These are phyloP conservation scores for Lupinus albus DNA, from an alignment of 306 rosid species.

Conservation along the genomic window DNA sequence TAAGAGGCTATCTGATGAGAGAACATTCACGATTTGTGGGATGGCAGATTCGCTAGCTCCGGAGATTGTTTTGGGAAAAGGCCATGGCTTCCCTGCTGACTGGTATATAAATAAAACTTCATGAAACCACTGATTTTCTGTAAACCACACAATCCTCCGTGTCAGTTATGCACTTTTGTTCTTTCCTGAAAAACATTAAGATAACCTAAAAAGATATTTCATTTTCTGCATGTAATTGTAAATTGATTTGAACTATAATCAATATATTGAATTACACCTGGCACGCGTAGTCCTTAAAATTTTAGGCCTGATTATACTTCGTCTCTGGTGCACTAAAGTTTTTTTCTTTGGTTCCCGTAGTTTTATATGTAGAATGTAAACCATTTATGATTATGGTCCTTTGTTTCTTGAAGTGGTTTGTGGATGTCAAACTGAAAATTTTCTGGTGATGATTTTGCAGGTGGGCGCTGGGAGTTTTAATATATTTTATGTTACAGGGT, in stretches of 20 bases:
- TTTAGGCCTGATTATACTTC: background rate
- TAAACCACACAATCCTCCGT: conserved; percentile 17
- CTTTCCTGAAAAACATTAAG: conserved; percentile 6
- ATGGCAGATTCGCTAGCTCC: conserved; percentile 88
- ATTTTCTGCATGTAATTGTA: background rate
- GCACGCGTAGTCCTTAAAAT: background rate
- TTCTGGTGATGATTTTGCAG: conserved; percentile 47
- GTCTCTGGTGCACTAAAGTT: background rate
- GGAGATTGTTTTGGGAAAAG: conserved; percentile 90
- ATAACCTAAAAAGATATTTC: background rate
- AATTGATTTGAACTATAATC: conserved; percentile 21
- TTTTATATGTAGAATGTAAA: conserved; percentile 1
- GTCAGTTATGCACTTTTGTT: background rate
- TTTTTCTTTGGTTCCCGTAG: background rate
- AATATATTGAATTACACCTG: conserved; percentile 2
- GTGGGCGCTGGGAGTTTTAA: conserved; percentile 95
- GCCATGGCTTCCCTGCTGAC: conserved; percentile 92
- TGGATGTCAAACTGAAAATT: conserved; percentile 20
- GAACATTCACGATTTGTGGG: conserved; percentile 90
- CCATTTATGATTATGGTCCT: conserved; percentile 14
- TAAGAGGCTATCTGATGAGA: conserved; percentile 64
- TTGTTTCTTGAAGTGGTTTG: conserved; percentile 22
- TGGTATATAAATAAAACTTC: conserved; percentile 59
- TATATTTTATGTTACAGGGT: conserved; percentile 79
- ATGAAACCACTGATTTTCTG: conserved; percentile 32